Conservation (phyloP, 768 basidiomycete species). For the Mycena epipterygia region DNA sequence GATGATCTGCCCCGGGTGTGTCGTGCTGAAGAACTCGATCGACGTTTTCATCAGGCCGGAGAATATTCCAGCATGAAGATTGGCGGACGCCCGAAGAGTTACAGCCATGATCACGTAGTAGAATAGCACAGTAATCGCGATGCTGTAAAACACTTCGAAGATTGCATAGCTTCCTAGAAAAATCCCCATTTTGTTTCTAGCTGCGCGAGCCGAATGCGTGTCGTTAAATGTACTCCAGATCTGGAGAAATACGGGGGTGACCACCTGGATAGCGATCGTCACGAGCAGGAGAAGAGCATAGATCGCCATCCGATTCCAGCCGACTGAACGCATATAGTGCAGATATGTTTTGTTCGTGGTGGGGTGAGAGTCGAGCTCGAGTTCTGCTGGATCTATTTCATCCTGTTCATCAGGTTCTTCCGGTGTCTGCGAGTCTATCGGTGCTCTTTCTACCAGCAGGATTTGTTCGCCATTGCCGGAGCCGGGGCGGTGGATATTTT, state of each 20-base stretch:
- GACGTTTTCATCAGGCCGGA: slow-evolving; percentile 67
- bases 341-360: slow-evolving; percentile 21
- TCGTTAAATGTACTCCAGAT: slow-evolving; percentile 34
- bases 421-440: background rate
- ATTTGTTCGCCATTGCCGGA: background rate
- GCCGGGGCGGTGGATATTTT: background rate
- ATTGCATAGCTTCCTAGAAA: slow-evolving; percentile 22
- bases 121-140: slow-evolving; percentile 24
- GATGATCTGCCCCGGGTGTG: slow-evolving; percentile 59
- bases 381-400: background rate
- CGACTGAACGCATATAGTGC: slow-evolving; percentile 28
- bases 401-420: background rate
- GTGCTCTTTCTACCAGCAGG: background rate
- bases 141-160: slow-evolving; percentile 23
- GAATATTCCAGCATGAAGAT: slow-evolving; percentile 47
- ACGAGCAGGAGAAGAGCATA: slow-evolving; percentile 27
- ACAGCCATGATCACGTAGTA: slow-evolving; percentile 31
- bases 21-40: slow-evolving; percentile 68
- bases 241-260: slow-evolving; percentile 28
- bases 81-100: slow-evolving; percentile 25
- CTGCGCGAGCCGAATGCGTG: slow-evolving; percentile 5
- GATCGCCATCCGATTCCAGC: slow-evolving; percentile 13
- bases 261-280: slow-evolving; percentile 26
- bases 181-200: background rate
- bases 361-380: background rate